A percentile compares a stretch with the other conserved stretches of the same genome.
phyloP scores from a whole-genome alignment of 257 asterid species.

The Nicotiana tomentosiformis region DNA sequence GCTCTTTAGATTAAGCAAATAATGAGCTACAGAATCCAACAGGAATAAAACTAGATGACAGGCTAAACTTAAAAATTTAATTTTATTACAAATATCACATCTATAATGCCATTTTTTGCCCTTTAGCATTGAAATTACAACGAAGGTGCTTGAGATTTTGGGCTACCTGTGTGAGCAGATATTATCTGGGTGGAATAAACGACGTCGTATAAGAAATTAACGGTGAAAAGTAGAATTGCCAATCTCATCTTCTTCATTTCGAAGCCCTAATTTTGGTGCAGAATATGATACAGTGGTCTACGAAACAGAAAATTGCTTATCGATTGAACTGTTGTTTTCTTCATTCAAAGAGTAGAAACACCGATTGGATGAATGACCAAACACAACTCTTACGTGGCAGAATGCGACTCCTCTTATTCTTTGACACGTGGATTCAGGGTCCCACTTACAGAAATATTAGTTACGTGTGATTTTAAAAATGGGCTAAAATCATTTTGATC shows the following conservation, averaged over 20 bases:
- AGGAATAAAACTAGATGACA: neutral
- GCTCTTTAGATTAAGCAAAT: neutral
- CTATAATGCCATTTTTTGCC: neutral
- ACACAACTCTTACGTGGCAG: too few relatives aligned
- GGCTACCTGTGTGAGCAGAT: conserved; percentile 20
- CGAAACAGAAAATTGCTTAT: conserved; percentile 8
- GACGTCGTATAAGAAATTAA: conserved; percentile 3
- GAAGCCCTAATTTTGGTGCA: conserved; percentile 11
- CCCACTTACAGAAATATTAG: too few relatives aligned
- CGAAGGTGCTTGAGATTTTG: neutral
- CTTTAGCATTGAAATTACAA: neutral
- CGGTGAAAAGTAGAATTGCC: conserved; percentile 11
- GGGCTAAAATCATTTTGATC: too few relatives aligned
- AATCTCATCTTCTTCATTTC: conserved; percentile 15
- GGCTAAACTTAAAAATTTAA: neutral
- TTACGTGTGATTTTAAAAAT: too few relatives aligned
- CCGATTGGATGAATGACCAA: too few relatives aligned
- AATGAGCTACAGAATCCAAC: neutral
- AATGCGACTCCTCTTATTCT: neutral
- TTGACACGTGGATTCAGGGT: too few relatives aligned
- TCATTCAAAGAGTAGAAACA: neutral
- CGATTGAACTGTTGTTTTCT: neutral
- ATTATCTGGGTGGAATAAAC: conserved; percentile 23
- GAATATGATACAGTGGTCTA: neutral
- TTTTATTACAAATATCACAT: neutral